These are phyloP conservation scores for Evansstolkia leycettana DNA, from an alignment of 495 filamentous ascomycete genomes.

Conservation along the genomic window DNA sequence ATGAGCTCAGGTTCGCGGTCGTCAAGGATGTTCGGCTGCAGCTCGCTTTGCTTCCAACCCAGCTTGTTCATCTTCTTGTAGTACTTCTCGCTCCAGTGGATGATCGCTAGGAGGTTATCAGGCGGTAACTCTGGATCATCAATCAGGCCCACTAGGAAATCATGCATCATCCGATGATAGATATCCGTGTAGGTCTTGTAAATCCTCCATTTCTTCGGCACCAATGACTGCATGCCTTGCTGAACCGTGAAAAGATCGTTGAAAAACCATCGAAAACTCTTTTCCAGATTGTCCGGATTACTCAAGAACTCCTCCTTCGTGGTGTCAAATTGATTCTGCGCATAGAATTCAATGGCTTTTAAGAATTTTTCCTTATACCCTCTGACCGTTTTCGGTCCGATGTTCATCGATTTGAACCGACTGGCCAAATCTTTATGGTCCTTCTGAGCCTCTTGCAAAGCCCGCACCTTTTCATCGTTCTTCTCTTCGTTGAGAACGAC, in stretches of 20 bases:
- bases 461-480: conserved; percentile 80
- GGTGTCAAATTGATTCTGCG: conserved; percentile 61
- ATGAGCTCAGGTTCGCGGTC: conserved; percentile 79
- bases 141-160: conserved; percentile 69
- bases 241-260: conserved; percentile 89
- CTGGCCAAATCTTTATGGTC: conserved; percentile 90
- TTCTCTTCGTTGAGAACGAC: conserved; percentile 94
- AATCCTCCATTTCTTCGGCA: conserved; percentile 97
- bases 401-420: conserved; percentile 86
- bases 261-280: conserved; percentile 88
- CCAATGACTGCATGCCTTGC: conserved; percentile 74
- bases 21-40: conserved; percentile 75
- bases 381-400: conserved; percentile 78
- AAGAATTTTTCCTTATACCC: conserved; percentile 96
- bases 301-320: conserved; percentile 63
- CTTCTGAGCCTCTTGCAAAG: conserved; percentile 84
- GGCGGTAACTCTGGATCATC: conserved; percentile 69
- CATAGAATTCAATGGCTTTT: conserved; percentile 60
- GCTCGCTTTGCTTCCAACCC: conserved; percentile 57
- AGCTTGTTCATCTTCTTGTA: conserved; percentile 90
- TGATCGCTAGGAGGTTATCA: conserved; percentile 73
- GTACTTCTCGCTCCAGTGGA: conserved; percentile 93
- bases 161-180: conserved; percentile 90
- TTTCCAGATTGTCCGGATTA: conserved; percentile 73
- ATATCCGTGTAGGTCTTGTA: conserved; percentile 79